Evolutionary conservation across 208 protist genomes (phyloP).

Genomic region (Leishmania braziliensis): DNA sequence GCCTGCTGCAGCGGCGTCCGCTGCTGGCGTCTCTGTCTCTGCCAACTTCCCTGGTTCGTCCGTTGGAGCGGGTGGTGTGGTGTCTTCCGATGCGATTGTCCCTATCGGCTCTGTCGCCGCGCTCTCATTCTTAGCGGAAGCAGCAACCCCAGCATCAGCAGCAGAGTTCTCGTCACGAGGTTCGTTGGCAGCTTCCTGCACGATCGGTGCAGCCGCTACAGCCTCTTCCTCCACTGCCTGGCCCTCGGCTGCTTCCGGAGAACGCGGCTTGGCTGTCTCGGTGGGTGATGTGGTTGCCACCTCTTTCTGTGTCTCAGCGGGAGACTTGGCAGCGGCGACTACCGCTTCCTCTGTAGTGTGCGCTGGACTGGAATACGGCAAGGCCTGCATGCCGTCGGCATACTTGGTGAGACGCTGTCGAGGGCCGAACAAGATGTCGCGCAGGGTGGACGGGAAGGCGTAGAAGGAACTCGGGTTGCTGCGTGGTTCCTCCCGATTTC

Average conservation of each 20-base stretch:
- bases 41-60: background rate
- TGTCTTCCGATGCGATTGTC: background rate
- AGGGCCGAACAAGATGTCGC: constrained; percentile 32
- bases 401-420: constrained; percentile 32
- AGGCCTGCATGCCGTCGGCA: constrained; percentile 24
- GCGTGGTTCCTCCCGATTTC: constrained; percentile 10
- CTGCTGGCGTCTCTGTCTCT: too few relatives aligned
- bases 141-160: background rate
- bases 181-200: background rate
- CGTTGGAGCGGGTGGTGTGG: background rate
- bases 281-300: background rate
- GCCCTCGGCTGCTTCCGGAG: background rate
- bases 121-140: background rate
- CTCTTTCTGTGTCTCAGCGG: background rate
- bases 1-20: background rate
- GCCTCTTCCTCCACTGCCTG: background rate
- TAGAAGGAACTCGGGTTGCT: constrained; percentile 13
- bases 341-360: background rate
- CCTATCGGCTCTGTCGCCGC: background rate
- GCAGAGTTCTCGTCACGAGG: background rate
- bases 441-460: constrained; percentile 28
- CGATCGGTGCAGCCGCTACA: background rate
- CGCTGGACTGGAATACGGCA: background rate
- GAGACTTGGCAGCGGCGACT: background rate
- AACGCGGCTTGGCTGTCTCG: background rate